Percentiles rank a stretch among this genome's conserved stretches.
Evolutionary conservation across 495 filamentous ascomycete species (phyloP).

Genomic region (Lasiosphaeriaceae sp.): DNA sequence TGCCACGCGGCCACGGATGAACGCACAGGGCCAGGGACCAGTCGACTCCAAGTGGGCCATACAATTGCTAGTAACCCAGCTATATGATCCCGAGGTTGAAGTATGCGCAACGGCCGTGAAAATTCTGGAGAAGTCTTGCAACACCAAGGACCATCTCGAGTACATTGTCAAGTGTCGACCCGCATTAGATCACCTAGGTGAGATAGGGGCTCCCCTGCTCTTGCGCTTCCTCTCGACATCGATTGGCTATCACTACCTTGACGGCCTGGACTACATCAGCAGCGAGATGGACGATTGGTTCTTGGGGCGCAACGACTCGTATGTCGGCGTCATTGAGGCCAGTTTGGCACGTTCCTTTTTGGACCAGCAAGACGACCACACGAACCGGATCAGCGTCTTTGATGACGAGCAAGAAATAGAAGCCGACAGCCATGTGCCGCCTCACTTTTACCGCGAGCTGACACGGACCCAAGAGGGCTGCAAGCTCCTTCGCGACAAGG

Average conservation of each 20-base stretch:
- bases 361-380: slow-evolving; percentile 55
- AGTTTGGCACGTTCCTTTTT: slow-evolving; percentile 86
- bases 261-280: slow-evolving; percentile 95
- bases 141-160: slow-evolving; percentile 80
- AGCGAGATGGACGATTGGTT: slow-evolving; percentile 99
- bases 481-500: slow-evolving; percentile 81
- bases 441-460: slow-evolving; percentile 95
- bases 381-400: slow-evolving; percentile 49
- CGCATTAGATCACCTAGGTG: slow-evolving; percentile 92
- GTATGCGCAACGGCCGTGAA: slow-evolving; percentile 95
- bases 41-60: slow-evolving; percentile 86
- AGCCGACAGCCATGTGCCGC: slow-evolving; percentile 63
- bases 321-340: slow-evolving; percentile 92
- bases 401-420: slow-evolving; percentile 52
- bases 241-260: slow-evolving; percentile 94
- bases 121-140: slow-evolving; percentile 96
- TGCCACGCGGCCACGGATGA: slow-evolving; percentile 50
- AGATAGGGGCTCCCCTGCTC: slow-evolving; percentile 91
- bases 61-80: slow-evolving; percentile 87
- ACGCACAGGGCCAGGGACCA: slow-evolving; percentile 31
- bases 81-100: slow-evolving; percentile 95
- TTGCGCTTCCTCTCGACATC: slow-evolving; percentile 92
- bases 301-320: slow-evolving; percentile 87
- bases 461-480: slow-evolving; percentile 91
- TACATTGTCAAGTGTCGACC: slow-evolving; percentile 95